These are phyloP conservation scores for Pseudopithomyces maydicus DNA, from an alignment of 2,329 filamentous ascomycete genomes.

Conservation along the genomic window DNA sequence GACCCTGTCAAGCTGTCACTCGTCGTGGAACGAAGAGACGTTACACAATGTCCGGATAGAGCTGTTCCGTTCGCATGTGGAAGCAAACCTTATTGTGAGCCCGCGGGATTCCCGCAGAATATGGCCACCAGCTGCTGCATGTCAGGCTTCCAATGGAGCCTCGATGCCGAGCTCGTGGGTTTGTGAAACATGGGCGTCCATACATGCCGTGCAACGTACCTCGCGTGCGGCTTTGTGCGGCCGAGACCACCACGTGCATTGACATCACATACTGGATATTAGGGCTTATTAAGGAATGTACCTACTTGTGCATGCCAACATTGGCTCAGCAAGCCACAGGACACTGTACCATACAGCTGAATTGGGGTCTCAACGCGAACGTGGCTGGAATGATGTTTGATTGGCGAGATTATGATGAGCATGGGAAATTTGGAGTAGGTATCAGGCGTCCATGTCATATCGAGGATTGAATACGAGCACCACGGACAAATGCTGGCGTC, in stretches of 20 bases:
- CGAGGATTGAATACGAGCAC: too few species aligned
- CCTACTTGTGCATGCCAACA: too few species aligned
- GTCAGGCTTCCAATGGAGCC: background rate
- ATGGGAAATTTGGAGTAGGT: too few species aligned
- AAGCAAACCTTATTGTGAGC: background rate
- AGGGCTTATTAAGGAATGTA: background rate
- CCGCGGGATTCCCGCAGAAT: background rate
- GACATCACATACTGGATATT: background rate
- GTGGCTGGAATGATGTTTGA: too few species aligned
- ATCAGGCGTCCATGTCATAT: too few species aligned
- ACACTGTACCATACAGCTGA: too few species aligned
- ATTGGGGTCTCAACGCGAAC: too few species aligned
- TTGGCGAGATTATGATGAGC: too few species aligned
- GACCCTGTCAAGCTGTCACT: background rate
- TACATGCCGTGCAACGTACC: background rate
- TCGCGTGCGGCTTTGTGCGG: constrained; percentile 13
- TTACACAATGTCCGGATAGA: background rate
- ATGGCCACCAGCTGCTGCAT: background rate
- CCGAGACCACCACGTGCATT: constrained; percentile 7
- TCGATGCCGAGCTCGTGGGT: background rate
- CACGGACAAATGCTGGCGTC: too few species aligned
- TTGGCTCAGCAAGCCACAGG: too few species aligned
- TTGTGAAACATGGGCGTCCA: background rate
- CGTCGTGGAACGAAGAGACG: background rate
- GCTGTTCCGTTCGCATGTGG: background rate